These are phyloP conservation scores for Nemania sp. DNA, from an alignment of 2,329 filamentous ascomycete species.

Conservation along the genomic window DNA sequence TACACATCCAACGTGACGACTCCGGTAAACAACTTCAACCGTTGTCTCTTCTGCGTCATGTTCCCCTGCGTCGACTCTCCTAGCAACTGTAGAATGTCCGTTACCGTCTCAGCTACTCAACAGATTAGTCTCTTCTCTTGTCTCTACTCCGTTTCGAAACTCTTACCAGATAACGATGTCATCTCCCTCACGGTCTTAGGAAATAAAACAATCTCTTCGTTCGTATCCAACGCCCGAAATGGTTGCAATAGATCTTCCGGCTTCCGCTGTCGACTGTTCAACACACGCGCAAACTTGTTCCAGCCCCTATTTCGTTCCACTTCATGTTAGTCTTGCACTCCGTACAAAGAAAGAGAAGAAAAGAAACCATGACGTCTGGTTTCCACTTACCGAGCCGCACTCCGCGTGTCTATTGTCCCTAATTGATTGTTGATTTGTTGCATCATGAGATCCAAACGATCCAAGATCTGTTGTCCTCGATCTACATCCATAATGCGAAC, in stretches of 20 bases:
- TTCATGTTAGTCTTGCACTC: background rate
- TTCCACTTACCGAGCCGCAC: constrained; percentile 14
- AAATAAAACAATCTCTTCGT: constrained; percentile 17
- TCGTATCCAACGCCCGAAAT: constrained; percentile 16
- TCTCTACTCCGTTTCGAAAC: constrained; percentile 8
- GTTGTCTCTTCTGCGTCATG: constrained; percentile 3
- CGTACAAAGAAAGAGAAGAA: constrained; percentile 13
- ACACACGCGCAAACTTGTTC: constrained; percentile 11
- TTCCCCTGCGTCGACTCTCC: constrained; percentile 11
- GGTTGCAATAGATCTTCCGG: constrained; percentile 13
- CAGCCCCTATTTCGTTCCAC: constrained; percentile 13
- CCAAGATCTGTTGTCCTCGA: constrained; percentile 16
- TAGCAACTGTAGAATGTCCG: constrained; percentile 13
- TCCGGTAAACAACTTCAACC: constrained; percentile 15
- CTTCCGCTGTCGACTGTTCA: constrained; percentile 16
- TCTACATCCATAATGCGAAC: constrained; percentile 12
- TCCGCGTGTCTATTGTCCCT: constrained; percentile 12
- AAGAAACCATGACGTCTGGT: constrained; percentile 14
- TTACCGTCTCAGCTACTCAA: constrained; percentile 9
- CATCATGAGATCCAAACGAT: constrained; percentile 15
- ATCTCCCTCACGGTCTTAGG: constrained; percentile 11
- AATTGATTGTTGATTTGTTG: constrained; percentile 5
- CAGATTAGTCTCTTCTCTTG: constrained; percentile 6
- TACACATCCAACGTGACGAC: constrained; percentile 13
- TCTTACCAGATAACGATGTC: constrained; percentile 18